Evolutionary conservation across 805 yeast species (phyloP), one percentile per base, ranked within the genome.

Genomic region (Candida yuanshanica): DNA sequence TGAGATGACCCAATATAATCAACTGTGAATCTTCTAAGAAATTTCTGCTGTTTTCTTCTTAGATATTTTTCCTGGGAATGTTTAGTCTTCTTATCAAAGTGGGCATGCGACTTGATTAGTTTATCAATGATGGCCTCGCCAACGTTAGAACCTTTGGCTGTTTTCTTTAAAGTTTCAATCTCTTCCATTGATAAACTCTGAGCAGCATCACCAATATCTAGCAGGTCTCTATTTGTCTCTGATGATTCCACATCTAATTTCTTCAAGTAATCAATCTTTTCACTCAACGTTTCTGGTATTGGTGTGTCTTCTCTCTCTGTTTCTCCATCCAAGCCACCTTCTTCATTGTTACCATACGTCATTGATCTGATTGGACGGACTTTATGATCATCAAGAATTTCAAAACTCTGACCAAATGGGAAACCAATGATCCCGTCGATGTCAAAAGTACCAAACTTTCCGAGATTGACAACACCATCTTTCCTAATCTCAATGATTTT

Each of bases 61-160:
- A 91, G 64, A 61, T 93, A 93, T 65, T 93, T 93, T 51, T 85
- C 95, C 61, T 93, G 96, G 2, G 96, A 87, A 56, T 75, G 87
- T 22, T 80, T 68, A 6, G 98, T 93, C 62, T 93, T 93, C 59
- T 86, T 82, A 51, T 86, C 87, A 58, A 93, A 93, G 9, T 86
- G 84, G 27, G 72, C 83, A 63, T 93, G 98, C 11, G 90, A 79
- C 45, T 80, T 81, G 46, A 89, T 82, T 64, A 93, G 85, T 50
- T 76, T 77, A 47, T 83, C 83, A 42, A 91, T 89, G 51, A 93
- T 83, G 35, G 79, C 79, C 52, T 81, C 83, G 20, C 95, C 95
- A 20, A 74, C 68, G 31, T 69, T 73, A 3, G 75, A 69, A 20
- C 75, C 70, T 11, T 77, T 70, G 5, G 87, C 85, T 23, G 81